Conservation (phyloP, 805 yeast genomes). For the Candida dajiaensis region DNA sequence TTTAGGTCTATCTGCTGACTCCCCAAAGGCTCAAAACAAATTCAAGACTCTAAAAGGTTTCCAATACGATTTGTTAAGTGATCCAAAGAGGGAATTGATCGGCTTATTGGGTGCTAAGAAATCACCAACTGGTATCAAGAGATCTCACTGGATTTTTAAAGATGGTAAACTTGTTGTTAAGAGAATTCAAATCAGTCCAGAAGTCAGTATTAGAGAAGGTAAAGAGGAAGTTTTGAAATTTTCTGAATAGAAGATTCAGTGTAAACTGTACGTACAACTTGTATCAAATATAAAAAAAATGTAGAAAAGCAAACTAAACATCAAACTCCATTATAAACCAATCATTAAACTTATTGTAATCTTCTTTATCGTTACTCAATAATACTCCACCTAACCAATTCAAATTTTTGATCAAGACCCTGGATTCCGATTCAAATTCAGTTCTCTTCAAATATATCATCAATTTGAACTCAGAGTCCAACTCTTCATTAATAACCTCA, state of each 20-base stretch:
- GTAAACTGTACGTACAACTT: not conserved
- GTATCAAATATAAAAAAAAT: not conserved
- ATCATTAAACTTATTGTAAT: conserved; percentile 19
- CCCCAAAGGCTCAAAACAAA: conserved; percentile 68
- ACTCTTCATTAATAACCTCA: conserved; percentile 14
- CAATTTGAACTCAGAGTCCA: conserved; percentile 8
- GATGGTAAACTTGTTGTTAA: conserved; percentile 58
- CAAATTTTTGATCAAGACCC: conserved; percentile 20
- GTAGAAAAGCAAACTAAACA: conserved; percentile 7
- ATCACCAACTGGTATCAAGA: conserved; percentile 63
- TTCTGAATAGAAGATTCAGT: conserved; percentile 2
- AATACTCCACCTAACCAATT: conserved; percentile 24
- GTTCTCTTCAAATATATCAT: conserved; percentile 18
- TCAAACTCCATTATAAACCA: conserved; percentile 27
- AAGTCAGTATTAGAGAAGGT: conserved; percentile 53
- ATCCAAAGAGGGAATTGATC: conserved; percentile 65
- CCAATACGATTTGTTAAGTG: conserved; percentile 70
- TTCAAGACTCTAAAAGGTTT: conserved; percentile 70
- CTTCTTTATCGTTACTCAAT: conserved; percentile 14
- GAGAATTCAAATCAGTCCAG: conserved; percentile 41
- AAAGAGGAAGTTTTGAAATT: conserved; percentile 47
- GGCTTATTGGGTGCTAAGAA: conserved; percentile 80
- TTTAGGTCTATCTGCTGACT: conserved; percentile 79
- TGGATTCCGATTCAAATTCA: conserved; percentile 21
- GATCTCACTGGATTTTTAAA: conserved; percentile 90